Evolutionary conservation across 2,329 filamentous ascomycete genomes (phyloP).

Genomic region (Fusarium armeniacum): DNA sequence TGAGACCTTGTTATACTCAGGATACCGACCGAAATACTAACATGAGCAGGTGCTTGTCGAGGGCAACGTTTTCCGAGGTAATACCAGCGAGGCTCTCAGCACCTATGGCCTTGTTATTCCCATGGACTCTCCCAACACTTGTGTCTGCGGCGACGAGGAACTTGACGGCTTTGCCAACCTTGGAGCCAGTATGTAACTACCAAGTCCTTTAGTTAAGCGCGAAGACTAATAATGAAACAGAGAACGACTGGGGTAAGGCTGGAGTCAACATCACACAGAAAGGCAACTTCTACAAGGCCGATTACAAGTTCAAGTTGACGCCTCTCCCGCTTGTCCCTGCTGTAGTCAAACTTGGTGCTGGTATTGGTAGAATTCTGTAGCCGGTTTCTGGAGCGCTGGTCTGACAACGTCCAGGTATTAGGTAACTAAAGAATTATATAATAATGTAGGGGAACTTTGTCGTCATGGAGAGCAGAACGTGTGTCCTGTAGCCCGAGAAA

Average conservation of each 20-base stretch:
- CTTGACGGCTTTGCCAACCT: constrained; percentile 68
- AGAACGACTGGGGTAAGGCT: constrained; percentile 63
- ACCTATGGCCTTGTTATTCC: constrained; percentile 70
- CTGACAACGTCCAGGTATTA: too few relatives aligned
- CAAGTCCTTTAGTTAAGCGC: constrained; percentile 41
- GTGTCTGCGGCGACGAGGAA: constrained; percentile 66
- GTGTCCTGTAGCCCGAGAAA: too few relatives aligned
- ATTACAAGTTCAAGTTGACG: constrained; percentile 64
- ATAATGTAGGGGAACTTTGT: too few relatives aligned
- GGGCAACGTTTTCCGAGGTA: constrained; percentile 62
- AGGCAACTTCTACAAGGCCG: constrained; percentile 63
- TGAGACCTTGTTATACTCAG: rapidly evolving
- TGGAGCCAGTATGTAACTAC: constrained; percentile 60
- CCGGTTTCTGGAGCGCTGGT: too few relatives aligned
- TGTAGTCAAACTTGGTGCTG: constrained; percentile 60
- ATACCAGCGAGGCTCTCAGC: constrained; percentile 64
- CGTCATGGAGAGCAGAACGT: background rate
- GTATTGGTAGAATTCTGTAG: constrained; percentile 57
- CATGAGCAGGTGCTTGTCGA: constrained; percentile 60
- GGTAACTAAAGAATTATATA: too few relatives aligned
- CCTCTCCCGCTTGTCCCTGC: constrained; percentile 59
- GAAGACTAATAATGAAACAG: constrained; percentile 35
- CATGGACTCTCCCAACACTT: constrained; percentile 67
- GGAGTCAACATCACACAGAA: constrained; percentile 66
- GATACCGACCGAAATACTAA: rapidly evolving